Evolutionary conservation across 1,139 yeast species (phyloP).

Genomic region (Debaryomyces robertsiae): DNA sequence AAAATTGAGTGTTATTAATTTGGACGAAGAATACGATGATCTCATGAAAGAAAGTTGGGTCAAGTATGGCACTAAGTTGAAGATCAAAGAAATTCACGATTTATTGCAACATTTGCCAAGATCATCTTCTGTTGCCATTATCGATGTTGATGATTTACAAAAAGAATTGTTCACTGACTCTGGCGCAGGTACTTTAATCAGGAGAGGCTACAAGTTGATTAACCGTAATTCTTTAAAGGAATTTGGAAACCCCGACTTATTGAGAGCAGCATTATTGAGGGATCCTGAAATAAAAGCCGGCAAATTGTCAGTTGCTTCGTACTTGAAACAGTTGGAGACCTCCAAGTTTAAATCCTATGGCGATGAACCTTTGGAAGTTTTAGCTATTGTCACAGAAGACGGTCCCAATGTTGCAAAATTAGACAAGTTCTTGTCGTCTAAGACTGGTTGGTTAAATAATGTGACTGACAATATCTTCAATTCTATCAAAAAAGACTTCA

Average conservation of each 20-base stretch:
- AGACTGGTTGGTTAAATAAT: conserved; percentile 95
- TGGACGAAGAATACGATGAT: conserved; percentile 94
- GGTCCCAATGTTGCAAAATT: conserved; percentile 60
- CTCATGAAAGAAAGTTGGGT: conserved; percentile 96
- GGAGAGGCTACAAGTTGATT: conserved; percentile 91
- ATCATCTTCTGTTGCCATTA: conserved; percentile 96
- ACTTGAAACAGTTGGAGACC: conserved; percentile 70
- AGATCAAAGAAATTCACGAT: conserved; percentile 94
- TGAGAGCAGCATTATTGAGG: conserved; percentile 74
- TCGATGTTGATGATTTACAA: conserved; percentile 91
- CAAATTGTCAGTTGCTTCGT: conserved; percentile 76
- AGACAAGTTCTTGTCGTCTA: conserved; percentile 85
- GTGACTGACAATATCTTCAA: conserved; percentile 94
- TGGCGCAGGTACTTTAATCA: conserved; percentile 97
- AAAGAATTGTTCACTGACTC: conserved; percentile 97
- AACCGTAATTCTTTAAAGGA: conserved; percentile 70
- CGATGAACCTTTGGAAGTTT: conserved; percentile 93
- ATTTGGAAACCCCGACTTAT: conserved; percentile 73
- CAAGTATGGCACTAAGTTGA: conserved; percentile 95
- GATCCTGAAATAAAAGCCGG: conserved; percentile 77
- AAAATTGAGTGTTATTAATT: conserved; percentile 83
- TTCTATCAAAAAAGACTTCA: conserved; percentile 74
- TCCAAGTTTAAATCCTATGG: conserved; percentile 77
- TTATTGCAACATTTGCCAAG: conserved; percentile 91
- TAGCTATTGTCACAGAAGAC: conserved; percentile 71